phyloP scores from a whole-genome alignment of 495 filamentous ascomycete species.

The Cryomyces minteri region DNA sequence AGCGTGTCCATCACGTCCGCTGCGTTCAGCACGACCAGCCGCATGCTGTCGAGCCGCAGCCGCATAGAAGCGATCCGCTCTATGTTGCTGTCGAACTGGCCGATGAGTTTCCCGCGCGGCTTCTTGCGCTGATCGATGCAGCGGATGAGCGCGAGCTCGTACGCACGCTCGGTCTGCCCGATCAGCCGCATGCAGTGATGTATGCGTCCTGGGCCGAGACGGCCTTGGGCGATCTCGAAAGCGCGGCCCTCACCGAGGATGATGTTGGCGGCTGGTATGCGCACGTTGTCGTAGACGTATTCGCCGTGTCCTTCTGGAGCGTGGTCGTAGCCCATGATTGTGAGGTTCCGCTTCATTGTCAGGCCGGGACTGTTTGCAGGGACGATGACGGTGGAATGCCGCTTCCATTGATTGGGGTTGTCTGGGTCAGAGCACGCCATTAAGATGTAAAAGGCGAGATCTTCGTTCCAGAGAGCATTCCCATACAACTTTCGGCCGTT shows the following conservation, averaged over 20 bases:
- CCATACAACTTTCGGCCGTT: slow-evolving; percentile 25
- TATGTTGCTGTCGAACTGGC: slow-evolving; percentile 24
- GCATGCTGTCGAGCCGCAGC: slow-evolving; percentile 19
- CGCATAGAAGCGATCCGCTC: slow-evolving; percentile 23
- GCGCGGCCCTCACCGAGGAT: slow-evolving; percentile 25
- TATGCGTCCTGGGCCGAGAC: slow-evolving; percentile 23
- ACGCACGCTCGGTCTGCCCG: slow-evolving; percentile 22
- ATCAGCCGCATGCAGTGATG: slow-evolving; percentile 26
- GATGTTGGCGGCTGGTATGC: slow-evolving; percentile 21
- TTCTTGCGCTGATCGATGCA: slow-evolving; percentile 20
- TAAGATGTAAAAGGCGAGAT: slow-evolving; percentile 22
- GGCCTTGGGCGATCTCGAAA: slow-evolving; percentile 26
- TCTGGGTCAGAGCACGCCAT: slow-evolving; percentile 24
- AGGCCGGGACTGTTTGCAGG: slow-evolving; percentile 19
- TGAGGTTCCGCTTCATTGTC: slow-evolving; percentile 20
- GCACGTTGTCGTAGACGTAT: slow-evolving; percentile 22
- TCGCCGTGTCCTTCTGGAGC: slow-evolving; percentile 26
- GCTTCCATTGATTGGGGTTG: slow-evolving; percentile 20
- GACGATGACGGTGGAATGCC: slow-evolving; percentile 22
- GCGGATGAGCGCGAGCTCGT: slow-evolving; percentile 20
- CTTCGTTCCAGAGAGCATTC: slow-evolving; percentile 20
- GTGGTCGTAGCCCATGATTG: slow-evolving; percentile 24
- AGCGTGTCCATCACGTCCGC: slow-evolving; percentile 22
- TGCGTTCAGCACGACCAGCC: slow-evolving; percentile 22
- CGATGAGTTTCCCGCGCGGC: slow-evolving; percentile 22